These are phyloP conservation scores for Nakaseomyces bracarensis DNA, from an alignment of 1,139 yeast species.

Conservation along the genomic window DNA sequence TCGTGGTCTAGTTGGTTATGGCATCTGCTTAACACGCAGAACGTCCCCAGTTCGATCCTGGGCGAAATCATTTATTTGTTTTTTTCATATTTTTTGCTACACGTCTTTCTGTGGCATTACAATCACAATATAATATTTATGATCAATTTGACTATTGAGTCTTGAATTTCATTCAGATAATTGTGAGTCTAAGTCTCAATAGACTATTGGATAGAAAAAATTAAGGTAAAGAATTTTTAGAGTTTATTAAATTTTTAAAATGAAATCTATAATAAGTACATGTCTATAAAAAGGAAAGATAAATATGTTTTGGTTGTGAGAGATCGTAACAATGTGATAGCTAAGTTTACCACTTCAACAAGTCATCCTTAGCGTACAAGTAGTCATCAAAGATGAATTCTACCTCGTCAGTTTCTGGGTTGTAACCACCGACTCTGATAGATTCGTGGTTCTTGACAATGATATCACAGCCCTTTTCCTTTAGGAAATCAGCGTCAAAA, in stretches of 20 bases:
- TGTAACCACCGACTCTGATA: conserved; percentile 36
- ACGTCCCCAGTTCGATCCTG: conserved; percentile 99
- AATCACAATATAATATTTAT: too few relatives aligned
- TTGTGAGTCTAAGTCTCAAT: too few relatives aligned
- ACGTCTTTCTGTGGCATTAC: too few relatives aligned
- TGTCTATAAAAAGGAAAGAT: neutral
- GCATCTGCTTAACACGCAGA: conserved; percentile 99
- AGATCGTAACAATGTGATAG: neutral
- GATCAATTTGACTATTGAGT: too few relatives aligned
- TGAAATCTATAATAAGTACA: neutral
- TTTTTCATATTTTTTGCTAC: too few relatives aligned
- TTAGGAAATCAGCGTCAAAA: conserved; percentile 58
- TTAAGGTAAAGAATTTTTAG: too few relatives aligned
- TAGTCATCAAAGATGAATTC: conserved; percentile 33
- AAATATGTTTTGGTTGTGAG: too few relatives aligned
- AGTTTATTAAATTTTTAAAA: neutral
- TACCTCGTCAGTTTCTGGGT: conserved; percentile 32
- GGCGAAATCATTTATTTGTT: conserved; percentile 64
- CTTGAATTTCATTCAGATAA: too few relatives aligned
- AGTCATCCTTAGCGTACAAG: conserved; percentile 32
- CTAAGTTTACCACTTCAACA: conserved; percentile 26
- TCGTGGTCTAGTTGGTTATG: conserved; percentile 98
- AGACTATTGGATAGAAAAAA: too few relatives aligned
- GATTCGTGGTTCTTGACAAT: conserved; percentile 63
- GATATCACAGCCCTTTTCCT: conserved; percentile 70